phyloP scores from a whole-genome alignment of 1,139 yeast genomes.

The Saccharomycopsis hybrid region DNA sequence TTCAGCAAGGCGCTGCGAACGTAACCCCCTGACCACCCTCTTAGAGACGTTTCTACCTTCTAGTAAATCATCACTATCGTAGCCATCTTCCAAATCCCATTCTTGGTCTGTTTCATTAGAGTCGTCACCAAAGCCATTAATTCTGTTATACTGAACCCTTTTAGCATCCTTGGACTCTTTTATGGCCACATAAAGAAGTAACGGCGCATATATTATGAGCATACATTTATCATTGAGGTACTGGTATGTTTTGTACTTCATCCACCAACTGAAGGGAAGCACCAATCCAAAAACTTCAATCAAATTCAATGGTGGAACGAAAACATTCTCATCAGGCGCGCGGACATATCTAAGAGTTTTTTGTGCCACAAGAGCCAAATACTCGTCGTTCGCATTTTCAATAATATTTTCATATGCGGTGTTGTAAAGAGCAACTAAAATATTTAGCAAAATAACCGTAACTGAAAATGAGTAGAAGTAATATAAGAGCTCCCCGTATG shows the following conservation, averaged over 20 bases:
- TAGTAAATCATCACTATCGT: conserved; percentile 36
- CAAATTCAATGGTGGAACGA: conserved; percentile 79
- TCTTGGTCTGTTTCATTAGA: conserved; percentile 74
- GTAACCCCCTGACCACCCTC: conserved; percentile 37
- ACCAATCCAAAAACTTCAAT: conserved; percentile 46
- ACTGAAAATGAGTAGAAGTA: conserved; percentile 73
- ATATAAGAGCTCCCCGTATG: conserved; percentile 73
- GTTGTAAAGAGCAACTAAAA: conserved; percentile 76
- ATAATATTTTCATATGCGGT: conserved; percentile 79
- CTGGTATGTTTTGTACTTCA: conserved; percentile 27
- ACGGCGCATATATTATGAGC: conserved; percentile 64
- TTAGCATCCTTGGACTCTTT: conserved; percentile 63
- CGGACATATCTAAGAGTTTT: conserved; percentile 78
- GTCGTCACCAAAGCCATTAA: conserved; percentile 63
- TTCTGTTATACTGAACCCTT: conserved; percentile 66
- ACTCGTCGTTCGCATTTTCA: conserved; percentile 79
- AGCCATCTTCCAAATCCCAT: conserved; percentile 84
- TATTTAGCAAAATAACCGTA: conserved; percentile 67
- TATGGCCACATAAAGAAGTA: conserved; percentile 51
- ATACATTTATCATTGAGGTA: conserved; percentile 46
- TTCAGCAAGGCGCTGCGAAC: conserved; percentile 57
- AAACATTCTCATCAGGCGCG: conserved; percentile 83
- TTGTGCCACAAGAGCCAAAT: conserved; percentile 77
- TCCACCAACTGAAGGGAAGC: conserved; percentile 30
- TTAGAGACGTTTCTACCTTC: conserved; percentile 33